phyloP scores from a whole-genome alignment of 768 basidiomycete species.

The Hericium coralloides region DNA sequence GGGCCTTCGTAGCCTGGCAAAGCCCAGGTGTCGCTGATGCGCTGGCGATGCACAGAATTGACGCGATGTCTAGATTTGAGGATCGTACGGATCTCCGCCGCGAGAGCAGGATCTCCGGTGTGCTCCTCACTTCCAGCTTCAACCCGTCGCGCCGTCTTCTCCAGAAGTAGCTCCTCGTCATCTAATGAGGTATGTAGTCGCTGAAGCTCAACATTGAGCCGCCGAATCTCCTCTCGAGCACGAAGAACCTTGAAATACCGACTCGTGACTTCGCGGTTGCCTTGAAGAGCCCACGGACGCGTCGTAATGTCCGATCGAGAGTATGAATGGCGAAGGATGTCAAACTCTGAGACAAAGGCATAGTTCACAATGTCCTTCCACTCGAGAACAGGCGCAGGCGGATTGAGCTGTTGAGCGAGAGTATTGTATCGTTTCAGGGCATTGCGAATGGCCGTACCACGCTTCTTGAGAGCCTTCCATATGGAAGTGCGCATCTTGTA shows the following conservation, averaged over 20 bases:
- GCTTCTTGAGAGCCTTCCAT: neutral
- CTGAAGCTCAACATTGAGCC: neutral
- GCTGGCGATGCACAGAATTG: no score
- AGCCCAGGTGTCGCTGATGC: no score
- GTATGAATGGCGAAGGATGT: neutral
- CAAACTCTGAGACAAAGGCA: neutral
- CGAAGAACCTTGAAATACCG: neutral
- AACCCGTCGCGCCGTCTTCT: no score
- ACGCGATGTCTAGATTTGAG: no score
- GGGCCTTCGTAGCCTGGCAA: no score
- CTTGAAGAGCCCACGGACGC: neutral
- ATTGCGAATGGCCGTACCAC: neutral
- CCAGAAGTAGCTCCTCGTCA: neutral
- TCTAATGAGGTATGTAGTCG: neutral
- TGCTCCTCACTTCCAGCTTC: no score
- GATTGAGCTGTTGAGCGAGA: neutral
- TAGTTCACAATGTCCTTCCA: neutral
- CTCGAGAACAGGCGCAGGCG: neutral
- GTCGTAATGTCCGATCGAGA: neutral
- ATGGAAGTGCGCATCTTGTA: constrained; percentile 1
- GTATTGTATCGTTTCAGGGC: neutral
- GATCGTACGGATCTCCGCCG: no score
- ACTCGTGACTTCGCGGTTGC: neutral
- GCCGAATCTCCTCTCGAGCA: neutral
- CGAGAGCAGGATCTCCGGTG: no score